Base-by-base conservation (phyloP, 2,329 filamentous ascomycete species). In the Zymoseptoria pseudotritici region DNA sequence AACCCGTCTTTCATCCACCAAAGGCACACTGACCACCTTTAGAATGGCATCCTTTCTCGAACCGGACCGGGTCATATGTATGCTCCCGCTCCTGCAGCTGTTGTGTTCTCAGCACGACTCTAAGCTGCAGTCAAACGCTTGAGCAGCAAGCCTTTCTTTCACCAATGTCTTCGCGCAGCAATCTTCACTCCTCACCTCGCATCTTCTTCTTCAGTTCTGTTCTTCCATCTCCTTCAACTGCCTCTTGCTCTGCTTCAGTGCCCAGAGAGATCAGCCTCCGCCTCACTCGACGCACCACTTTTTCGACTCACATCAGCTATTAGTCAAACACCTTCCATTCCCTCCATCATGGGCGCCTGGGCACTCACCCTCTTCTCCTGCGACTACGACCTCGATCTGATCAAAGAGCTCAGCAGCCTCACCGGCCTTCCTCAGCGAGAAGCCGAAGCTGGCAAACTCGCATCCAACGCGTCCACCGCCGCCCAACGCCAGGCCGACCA, bases 321-420 rank as follows among this genome's bases (percentile, higher is more conserved):
- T 4, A 8, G 24, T 7, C 51, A 6, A 9, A 20, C 2, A 13
- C 2, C 51, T 2, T 53, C 51, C 17, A 13, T 26, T 17, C 22
- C 13, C 13, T 9, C n/a, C 52, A 31, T 9, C 22, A 53, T 53
- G 52, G 52, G 52, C 52, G 52, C 52, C 52, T 53, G 52, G 56
- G 51, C 56, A 42, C 50, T 58, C n/a, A 58, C 36, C 2, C 50
- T 58, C n/a, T 58, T 58, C 29, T 53, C 10, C n/a, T 58, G 56
- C 56, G 56, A 58, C 51, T 58, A 49, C 17, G 56, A 58, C 29
- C 56, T 58, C 26, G 50, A 58, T 22, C 56, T 58, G 6, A 24
- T 58, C 29, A 19, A 54, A 9, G 22, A 58, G 6, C 50, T 58
- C 9, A 11, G 24, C 19, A 3, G 36, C 17, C 31, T 53, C 29